Evolutionary conservation across 139 green algal species (phyloP).

Genomic region (Tetraselmis chui): DNA sequence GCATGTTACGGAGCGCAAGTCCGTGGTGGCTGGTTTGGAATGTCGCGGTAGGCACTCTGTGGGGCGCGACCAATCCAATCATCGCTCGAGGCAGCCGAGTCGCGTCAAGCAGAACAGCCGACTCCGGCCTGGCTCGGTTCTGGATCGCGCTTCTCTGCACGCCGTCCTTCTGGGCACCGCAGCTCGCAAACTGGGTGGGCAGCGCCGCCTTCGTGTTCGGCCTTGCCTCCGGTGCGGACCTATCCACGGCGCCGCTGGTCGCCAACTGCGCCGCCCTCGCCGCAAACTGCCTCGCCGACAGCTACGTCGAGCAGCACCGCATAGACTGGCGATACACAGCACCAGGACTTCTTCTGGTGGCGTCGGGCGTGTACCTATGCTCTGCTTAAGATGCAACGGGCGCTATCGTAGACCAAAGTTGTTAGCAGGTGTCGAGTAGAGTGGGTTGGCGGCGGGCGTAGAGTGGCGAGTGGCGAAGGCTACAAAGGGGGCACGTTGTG

Average conservation of each 20-base stretch:
- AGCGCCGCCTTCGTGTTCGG: not conserved
- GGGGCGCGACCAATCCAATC: not conserved
- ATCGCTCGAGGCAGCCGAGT: not conserved
- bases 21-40: not conserved
- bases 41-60: not conserved
- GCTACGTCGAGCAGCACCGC: not conserved
- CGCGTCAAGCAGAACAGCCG: not conserved
- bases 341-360: not conserved
- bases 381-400: not conserved
- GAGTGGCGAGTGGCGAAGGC: no score
- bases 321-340: not conserved
- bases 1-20: no score
- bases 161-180: not conserved
- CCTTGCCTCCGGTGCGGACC: not conserved
- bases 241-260: not conserved
- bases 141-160: not conserved
- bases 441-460: no score
- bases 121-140: not conserved
- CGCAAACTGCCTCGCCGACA: not conserved
- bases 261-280: not conserved
- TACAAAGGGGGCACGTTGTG: no score
- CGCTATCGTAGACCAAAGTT: no score
- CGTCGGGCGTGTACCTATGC: not conserved
- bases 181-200: not conserved
- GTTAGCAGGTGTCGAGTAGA: no score